Base-by-base conservation (phyloP, 768 basidiomycete genomes). In the Boletus coccyginus region DNA sequence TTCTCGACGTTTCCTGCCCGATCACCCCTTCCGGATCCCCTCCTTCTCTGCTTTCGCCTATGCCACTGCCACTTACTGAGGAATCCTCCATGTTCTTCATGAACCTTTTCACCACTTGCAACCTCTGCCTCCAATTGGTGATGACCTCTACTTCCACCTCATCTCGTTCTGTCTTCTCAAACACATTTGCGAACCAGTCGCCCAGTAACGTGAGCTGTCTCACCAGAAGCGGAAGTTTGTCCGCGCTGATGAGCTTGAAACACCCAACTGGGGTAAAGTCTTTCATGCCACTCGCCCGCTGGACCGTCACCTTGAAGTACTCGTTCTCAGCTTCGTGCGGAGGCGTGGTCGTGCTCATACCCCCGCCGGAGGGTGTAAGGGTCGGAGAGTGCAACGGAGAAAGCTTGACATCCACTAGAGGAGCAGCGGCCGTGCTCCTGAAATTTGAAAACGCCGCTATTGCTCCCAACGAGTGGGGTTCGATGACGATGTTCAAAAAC, bases 401-500 rank as follows among this genome's bases (percentile, higher is more conserved):
- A 24, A n/a, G 29, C 21, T 58, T 70, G 53, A 46, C 45, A 11
- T 68, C 67, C 46, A 36, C 19, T 5, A n/a, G 38, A 1, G 50
- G 50, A 2, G 56, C 29, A 27, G 46, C n/a, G 10, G 39, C 31
- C 3, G 61, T 32, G 35, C 49, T 52, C 44, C 67, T 70, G 47
- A 70, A 88, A 68, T 90, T 86, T 7, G 90, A 92, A 70, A 88
- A 93, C 32, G 92, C 90, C 4, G 91, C 86, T 58, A 92, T 88
- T 35, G 89, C 83, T 32, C 90, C 92, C 50, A 86, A 75, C 13
- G 92, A 93, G 71, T 92, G 94, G 0, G 97, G 94, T 66, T 97
- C 92, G 68, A 99, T 88, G 66, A 99, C 87, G 66, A 99, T 92
- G 74, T 98, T 98, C 66, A 98, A 85, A 67, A 96, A 98, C 69